Conservation (phyloP, 345 rosid genomes). For the Zanthoxylum bungeanum region DNA sequence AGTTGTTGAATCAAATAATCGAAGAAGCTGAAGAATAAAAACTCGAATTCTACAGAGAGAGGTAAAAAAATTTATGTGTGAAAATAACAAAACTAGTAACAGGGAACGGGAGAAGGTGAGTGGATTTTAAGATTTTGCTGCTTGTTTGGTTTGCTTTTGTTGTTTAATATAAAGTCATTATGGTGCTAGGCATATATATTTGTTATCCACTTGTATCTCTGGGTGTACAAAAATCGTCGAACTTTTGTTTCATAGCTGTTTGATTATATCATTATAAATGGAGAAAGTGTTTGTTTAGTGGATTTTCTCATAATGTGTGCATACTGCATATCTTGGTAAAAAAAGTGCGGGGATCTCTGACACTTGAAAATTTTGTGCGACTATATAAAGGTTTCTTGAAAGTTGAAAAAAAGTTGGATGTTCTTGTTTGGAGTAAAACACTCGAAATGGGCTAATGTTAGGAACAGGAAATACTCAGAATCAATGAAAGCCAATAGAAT, state of each 20-base stretch:
- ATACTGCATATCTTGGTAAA: background rate
- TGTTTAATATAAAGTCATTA: background rate
- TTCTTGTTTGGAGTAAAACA: background rate
- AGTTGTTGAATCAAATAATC: constrained; percentile 46
- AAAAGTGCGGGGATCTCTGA: background rate
- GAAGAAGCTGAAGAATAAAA: constrained; percentile 67
- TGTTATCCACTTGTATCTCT: background rate
- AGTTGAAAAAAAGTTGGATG: background rate
- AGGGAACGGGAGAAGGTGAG: constrained; percentile 78
- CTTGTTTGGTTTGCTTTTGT: background rate
- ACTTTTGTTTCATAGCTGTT: background rate
- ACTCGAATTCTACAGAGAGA: constrained; percentile 57
- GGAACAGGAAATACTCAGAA: background rate
- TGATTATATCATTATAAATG: background rate
- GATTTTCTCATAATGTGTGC: background rate
- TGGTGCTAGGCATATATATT: background rate
- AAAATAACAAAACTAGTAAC: constrained; percentile 55
- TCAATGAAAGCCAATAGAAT: background rate
- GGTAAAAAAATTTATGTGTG: constrained; percentile 52
- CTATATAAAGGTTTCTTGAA: background rate
- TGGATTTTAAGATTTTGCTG: background rate
- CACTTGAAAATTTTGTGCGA: background rate
- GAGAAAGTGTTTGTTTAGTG: background rate
- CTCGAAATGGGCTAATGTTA: background rate
- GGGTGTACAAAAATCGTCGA: background rate